These are phyloP conservation scores for Solanum virginianum DNA, from an alignment of 257 asterid species.

Conservation along the genomic window DNA sequence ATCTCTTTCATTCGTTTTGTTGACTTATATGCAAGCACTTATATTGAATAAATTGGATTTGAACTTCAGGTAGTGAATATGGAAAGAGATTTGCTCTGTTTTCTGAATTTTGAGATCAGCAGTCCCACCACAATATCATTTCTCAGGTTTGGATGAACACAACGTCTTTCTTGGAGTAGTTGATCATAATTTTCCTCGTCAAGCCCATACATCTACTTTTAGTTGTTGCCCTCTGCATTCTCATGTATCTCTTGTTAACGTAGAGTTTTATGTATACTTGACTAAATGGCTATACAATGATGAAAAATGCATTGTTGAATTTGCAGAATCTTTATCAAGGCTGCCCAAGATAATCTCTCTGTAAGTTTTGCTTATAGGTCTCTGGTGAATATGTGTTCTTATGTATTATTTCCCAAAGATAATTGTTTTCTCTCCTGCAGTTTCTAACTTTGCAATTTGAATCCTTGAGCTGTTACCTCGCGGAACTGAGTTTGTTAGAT, in stretches of 20 bases:
- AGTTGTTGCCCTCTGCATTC: neutral
- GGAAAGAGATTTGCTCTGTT: constrained; percentile 61
- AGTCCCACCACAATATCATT: constrained; percentile 68
- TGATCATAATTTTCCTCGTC: neutral
- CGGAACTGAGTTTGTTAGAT: constrained; percentile 69
- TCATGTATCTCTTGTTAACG: neutral
- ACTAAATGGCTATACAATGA: neutral
- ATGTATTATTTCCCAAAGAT: neutral
- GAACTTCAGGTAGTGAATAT: constrained; percentile 37
- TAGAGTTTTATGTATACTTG: neutral
- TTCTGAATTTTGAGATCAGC: constrained; percentile 51
- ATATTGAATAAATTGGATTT: neutral
- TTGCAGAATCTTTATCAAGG: constrained; percentile 53
- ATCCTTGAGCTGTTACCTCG: constrained; percentile 51
- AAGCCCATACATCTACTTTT: neutral
- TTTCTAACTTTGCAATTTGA: constrained; percentile 35
- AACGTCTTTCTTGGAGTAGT: neutral
- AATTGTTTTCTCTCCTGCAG: constrained; percentile 24
- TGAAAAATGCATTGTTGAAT: neutral
- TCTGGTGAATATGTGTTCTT: neutral
- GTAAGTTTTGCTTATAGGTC: constrained; percentile 18
- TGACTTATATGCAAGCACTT: neutral
- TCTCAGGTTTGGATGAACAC: constrained; percentile 41
- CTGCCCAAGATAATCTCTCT: constrained; percentile 41
- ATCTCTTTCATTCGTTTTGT: neutral